phyloP scores from a whole-genome alignment of 2,329 filamentous ascomycete genomes.

The Samsoniella hepiali region DNA sequence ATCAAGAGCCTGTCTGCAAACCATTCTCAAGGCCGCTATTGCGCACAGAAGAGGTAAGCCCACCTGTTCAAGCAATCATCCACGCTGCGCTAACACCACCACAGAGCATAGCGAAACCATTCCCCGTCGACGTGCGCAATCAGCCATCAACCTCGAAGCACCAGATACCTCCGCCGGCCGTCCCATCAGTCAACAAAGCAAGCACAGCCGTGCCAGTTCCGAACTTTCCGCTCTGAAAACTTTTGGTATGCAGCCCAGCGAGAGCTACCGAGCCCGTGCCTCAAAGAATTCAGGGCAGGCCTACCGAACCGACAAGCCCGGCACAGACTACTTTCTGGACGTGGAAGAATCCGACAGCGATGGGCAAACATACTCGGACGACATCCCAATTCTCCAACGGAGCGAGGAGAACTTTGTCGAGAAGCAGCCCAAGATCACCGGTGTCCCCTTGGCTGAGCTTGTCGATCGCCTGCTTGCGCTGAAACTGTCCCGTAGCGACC shows the following conservation, averaged over 20 bases:
- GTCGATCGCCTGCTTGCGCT: constrained; percentile 83
- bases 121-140: constrained; percentile 56
- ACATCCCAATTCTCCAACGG: constrained; percentile 64
- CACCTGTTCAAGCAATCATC: background rate
- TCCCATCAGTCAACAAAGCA: constrained; percentile 59
- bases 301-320: constrained; percentile 48
- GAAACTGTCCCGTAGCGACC: constrained; percentile 80
- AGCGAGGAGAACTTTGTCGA: constrained; percentile 60
- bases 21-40: constrained; percentile 71
- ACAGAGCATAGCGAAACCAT: constrained; percentile 43
- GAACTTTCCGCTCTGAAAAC: constrained; percentile 61
- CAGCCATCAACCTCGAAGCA: constrained; percentile 59
- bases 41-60: constrained; percentile 61
- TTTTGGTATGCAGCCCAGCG: constrained; percentile 46
- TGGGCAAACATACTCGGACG: constrained; percentile 63
- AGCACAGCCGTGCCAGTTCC: constrained; percentile 68
- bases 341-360: constrained; percentile 69
- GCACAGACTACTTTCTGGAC: constrained; percentile 58
- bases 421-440: constrained; percentile 47
- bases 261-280: constrained; percentile 30
- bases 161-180: constrained; percentile 48
- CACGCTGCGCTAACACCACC: constrained; percentile 10
- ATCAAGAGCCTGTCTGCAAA: constrained; percentile 71
- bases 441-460: constrained; percentile 64
- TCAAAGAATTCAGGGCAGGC: constrained; percentile 39